These are phyloP conservation scores for Elsinoe ampelina DNA, from an alignment of 2,329 filamentous ascomycete species.

Conservation along the genomic window DNA sequence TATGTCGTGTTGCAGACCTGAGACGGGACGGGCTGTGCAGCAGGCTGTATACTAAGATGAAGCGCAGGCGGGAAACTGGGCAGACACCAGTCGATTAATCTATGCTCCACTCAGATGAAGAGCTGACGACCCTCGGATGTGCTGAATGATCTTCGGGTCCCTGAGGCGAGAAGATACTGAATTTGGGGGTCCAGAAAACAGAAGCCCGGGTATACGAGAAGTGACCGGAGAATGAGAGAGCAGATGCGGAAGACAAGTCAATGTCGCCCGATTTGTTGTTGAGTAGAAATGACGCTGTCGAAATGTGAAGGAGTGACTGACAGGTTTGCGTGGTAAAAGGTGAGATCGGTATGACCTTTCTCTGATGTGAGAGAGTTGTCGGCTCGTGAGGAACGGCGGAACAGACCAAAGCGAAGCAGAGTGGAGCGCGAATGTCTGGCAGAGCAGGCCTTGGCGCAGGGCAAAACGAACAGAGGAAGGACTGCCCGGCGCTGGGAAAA, in stretches of 20 bases:
- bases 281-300: not conserved
- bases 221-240: not conserved
- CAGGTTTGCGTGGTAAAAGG: not conserved
- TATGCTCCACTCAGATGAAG: not conserved
- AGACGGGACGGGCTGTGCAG: not conserved
- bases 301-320: constrained; percentile 10
- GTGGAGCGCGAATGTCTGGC: no score
- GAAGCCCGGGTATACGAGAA: not conserved
- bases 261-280: constrained; percentile 5
- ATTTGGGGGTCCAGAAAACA: not conserved
- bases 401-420: no score
- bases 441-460: no score
- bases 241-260: constrained; percentile 3
- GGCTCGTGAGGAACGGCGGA: not conserved
- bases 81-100: not conserved
- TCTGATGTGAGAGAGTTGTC: not conserved
- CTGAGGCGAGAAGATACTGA: not conserved
- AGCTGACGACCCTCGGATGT: not conserved
- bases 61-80: not conserved
- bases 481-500: not conserved
- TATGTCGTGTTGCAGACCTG: no score
- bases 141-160: constrained; percentile 2
- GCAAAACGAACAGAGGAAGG: no score
- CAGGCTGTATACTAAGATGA: not conserved
- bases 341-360: not conserved